A percentile compares a stretch with the other conserved stretches of the same genome.
These are phyloP conservation scores for Phytophthora fragariaefolia DNA, from an alignment of 352 stramenopile species.

Conservation along the genomic window DNA sequence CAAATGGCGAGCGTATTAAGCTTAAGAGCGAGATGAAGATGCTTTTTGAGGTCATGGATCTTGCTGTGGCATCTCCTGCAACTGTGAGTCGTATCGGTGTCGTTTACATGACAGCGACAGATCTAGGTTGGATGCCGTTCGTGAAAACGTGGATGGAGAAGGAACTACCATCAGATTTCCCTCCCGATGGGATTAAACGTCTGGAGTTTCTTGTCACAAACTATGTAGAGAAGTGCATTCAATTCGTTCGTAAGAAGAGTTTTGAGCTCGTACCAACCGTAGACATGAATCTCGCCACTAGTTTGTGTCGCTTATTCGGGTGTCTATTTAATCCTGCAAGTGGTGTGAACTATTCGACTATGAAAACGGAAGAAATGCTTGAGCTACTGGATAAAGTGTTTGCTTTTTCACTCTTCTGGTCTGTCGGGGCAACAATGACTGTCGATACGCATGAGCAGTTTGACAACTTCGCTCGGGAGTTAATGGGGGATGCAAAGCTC, in stretches of 20 bases:
- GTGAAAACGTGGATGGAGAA: constrained; percentile 90
- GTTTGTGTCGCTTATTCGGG: constrained; percentile 88
- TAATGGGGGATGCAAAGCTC: constrained; percentile 58
- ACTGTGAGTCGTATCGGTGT: constrained; percentile 87
- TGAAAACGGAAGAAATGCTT: constrained; percentile 53
- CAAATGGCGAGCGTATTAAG: constrained; percentile 94
- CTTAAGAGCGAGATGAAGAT: constrained; percentile 92
- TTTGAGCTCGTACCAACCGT: constrained; percentile 89
- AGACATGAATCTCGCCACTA: constrained; percentile 90
- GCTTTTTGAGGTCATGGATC: constrained; percentile 95
- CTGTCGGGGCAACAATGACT: constrained; percentile 87
- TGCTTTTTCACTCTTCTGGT: constrained; percentile 93
- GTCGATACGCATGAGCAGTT: constrained; percentile 76
- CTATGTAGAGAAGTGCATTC: constrained; percentile 76
- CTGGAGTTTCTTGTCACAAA: constrained; percentile 57
- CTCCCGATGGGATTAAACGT: constrained; percentile 41
- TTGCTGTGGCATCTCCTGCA: constrained; percentile 90
- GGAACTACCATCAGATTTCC: constrained; percentile 57
- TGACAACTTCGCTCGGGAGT: constrained; percentile 77
- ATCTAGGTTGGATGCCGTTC: constrained; percentile 92
- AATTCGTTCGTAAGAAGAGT: constrained; percentile 80
- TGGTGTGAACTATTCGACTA: constrained; percentile 25
- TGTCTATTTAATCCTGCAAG: constrained; percentile 70
- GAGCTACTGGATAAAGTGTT: constrained; percentile 84
- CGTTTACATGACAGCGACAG: constrained; percentile 81